phyloP scores from a whole-genome alignment of 108 stramenopile genomes.

The Nannochloropsis gaditana region DNA sequence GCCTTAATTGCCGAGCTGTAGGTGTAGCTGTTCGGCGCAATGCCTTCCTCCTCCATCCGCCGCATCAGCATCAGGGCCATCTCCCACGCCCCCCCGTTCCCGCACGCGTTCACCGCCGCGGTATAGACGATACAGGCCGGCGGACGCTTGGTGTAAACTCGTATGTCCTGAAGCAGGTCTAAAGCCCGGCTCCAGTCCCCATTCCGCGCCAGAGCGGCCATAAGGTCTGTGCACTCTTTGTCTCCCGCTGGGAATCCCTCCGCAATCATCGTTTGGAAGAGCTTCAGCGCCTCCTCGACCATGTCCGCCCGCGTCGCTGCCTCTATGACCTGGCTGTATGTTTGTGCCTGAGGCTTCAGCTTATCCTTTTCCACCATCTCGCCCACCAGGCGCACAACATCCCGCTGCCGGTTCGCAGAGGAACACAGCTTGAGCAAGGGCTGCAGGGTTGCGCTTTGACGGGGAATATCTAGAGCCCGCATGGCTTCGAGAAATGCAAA shows the following conservation, averaged over 20 bases:
- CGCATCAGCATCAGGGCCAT: neutral
- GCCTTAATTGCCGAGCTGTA: neutral
- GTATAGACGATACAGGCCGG: neutral
- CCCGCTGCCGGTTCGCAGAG: neutral
- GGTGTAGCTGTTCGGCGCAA: neutral
- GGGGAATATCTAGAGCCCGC: neutral
- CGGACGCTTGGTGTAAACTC: neutral
- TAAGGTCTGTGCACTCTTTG: neutral
- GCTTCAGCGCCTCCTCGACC: neutral
- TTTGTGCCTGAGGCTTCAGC: neutral
- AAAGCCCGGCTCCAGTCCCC: neutral
- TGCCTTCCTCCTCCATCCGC: slow-evolving; percentile 9
- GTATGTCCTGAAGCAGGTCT: slow-evolving; percentile 1
- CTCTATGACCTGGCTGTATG: neutral
- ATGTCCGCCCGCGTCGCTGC: neutral
- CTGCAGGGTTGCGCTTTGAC: neutral
- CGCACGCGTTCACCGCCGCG: neutral
- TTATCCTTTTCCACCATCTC: neutral
- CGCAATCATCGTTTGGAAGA: neutral
- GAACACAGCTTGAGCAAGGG: neutral
- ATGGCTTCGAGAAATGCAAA: neutral
- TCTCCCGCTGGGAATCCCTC: neutral
- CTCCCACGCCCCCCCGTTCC: slow-evolving; percentile 5
- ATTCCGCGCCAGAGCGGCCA: neutral
- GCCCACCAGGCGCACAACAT: neutral